Percentiles rank a stretch among this genome's conserved stretches.
Evolutionary conservation across 148 eudicot genomes (phyloP).

Genomic region (Rhododendron molle): DNA sequence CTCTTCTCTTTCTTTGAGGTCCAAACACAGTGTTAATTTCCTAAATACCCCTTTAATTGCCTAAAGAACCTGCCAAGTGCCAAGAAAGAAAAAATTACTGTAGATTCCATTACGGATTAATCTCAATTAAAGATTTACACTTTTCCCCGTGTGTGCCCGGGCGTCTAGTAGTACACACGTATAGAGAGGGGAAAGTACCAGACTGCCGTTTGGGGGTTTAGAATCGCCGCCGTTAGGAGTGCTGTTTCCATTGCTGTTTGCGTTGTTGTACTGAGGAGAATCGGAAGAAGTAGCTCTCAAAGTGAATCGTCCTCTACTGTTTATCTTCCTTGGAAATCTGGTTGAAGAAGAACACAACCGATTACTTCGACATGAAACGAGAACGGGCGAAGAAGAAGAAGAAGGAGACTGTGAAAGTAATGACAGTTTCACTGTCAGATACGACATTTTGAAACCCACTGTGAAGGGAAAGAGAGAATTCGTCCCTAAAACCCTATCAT

Average conservation of each 20-base stretch:
- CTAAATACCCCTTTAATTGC: background rate
- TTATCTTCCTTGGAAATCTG: constrained; percentile 12
- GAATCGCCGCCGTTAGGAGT: constrained; percentile 28
- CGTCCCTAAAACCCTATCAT: constrained; percentile 14
- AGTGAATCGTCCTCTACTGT: constrained; percentile 3
- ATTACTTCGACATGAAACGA: constrained; percentile 7
- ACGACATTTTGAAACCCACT: constrained; percentile 18
- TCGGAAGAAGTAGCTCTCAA: constrained; percentile 16
- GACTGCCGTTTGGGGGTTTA: constrained; percentile 40
- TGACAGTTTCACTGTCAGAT: constrained; percentile 16
- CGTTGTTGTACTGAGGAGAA: constrained; percentile 7
- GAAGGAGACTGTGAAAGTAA: background rate
- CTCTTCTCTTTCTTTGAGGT: background rate
- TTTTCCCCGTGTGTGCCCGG: background rate
- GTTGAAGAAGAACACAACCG: constrained; percentile 2
- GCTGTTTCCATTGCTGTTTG: background rate
- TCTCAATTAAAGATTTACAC: background rate
- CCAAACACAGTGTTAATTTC: background rate
- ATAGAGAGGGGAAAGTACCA: constrained; percentile 18
- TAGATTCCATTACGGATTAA: background rate
- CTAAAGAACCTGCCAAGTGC: background rate
- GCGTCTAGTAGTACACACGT: background rate
- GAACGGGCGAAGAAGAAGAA: background rate
- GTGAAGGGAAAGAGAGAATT: no score
- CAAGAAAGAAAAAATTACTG: background rate